Evolutionary conservation across 1,139 yeast genomes (phyloP), one percentile per base, ranked within the genome.

Genomic region (Candida sanyaensis): DNA sequence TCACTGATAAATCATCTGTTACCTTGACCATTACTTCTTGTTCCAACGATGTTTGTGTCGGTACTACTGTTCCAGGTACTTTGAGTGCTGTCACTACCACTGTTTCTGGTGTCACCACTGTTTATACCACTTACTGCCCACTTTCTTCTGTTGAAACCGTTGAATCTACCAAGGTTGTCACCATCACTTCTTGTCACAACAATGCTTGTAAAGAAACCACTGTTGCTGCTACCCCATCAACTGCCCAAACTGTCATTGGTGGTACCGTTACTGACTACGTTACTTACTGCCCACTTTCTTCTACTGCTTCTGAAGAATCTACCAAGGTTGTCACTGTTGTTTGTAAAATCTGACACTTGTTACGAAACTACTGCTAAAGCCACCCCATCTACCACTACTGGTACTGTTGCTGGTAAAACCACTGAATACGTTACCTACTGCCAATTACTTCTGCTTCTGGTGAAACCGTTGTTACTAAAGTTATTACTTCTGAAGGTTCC

Each of bases 21-120:
- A 62, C 69, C 46, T 58, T 61, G 37, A 61, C 84, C 61, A 68
- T 78, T 66, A 78, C 83, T 50, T 70, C 78, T 48, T 80, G 85
- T 67, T 58, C 64, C 40, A 61, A 68, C 58, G 49, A 68, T 62
- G 58, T 55, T 45, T 73, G 77, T 60, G 45, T 57, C 44, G 55
- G 55, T 32, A 59, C 71, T 39, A 58, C 67, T 27, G 69, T 66
- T 46, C 63, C 75, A 48, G 73, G 68, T 49, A 63, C 69, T 41
- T 57, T 60, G 42, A 55, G 62, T 45, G 49, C 56, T 32, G 58
- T 65, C 50, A 71, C 75, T 21, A 59, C 67, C 29, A 67, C 71
- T 49, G 59, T 65, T 13, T 58, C 58, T 49, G 55, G 65, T 50
- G 45, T 43, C 41, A 53, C 43, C 32, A 60, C 68, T 36, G 51